Evolutionary conservation across 225 moss, liverwort and hornwort genomes (phyloP).

Genomic region (Bryum argenteum): DNA sequence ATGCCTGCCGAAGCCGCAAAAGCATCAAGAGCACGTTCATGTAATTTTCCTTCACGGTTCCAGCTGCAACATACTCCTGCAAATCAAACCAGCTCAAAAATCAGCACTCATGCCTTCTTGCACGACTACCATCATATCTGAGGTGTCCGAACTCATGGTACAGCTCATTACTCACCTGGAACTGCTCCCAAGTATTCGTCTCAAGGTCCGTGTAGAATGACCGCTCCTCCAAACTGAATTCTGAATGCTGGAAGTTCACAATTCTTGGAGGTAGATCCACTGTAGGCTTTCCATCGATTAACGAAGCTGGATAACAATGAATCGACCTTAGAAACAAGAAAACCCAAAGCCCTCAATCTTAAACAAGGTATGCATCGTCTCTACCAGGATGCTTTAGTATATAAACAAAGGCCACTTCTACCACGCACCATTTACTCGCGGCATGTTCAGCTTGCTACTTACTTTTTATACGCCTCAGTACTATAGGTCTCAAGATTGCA

Average conservation of each 20-base stretch:
- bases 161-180: slow-evolving; percentile 56
- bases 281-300: slow-evolving; percentile 85
- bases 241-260: slow-evolving; percentile 86
- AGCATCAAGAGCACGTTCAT: slow-evolving; percentile 98
- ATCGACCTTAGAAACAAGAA: slow-evolving; percentile 24
- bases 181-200: slow-evolving; percentile 79
- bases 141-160: not conserved
- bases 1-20: slow-evolving; percentile 92
- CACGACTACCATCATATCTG: not conserved
- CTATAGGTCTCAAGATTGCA: slow-evolving; percentile 62
- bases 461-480: slow-evolving; percentile 96
- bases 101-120: slow-evolving; percentile 4
- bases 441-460: slow-evolving; percentile 17
- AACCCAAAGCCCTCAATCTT: not conserved
- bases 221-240: slow-evolving; percentile 89
- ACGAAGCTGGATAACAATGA: slow-evolving; percentile 57
- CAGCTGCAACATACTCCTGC: slow-evolving; percentile 94
- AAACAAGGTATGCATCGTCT: too few relatives aligned
- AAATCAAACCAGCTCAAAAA: slow-evolving; percentile 12
- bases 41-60: slow-evolving; percentile 93
- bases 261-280: slow-evolving; percentile 90
- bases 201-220: slow-evolving; percentile 83
- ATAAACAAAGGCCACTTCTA: not conserved
- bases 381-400: too few relatives aligned
- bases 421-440: not conserved